These are phyloP conservation scores for Zygosaccharomyces sapae DNA, from an alignment of 1,139 yeast species.

Conservation along the genomic window DNA sequence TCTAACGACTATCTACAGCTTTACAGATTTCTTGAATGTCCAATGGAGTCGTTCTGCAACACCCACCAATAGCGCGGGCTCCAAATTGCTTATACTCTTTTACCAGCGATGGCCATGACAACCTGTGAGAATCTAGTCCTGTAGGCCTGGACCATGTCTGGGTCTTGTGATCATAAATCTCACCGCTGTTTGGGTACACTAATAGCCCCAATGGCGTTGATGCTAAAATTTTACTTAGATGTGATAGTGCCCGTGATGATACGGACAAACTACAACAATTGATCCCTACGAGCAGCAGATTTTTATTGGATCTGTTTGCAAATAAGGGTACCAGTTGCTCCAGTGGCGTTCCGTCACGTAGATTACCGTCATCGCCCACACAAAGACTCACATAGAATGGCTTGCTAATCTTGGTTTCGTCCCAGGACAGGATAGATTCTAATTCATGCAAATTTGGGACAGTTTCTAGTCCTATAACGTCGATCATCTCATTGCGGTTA, in stretches of 20 bases:
- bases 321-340: slow-evolving; percentile 18
- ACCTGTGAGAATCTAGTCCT: not conserved
- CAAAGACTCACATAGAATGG: slow-evolving; percentile 31
- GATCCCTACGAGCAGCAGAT: slow-evolving; percentile 26
- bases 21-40: slow-evolving; percentile 24
- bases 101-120: slow-evolving; percentile 1
- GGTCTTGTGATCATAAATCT: slow-evolving; percentile 25
- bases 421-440: slow-evolving; percentile 29
- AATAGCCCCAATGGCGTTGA: slow-evolving; percentile 19
- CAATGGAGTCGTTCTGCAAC: slow-evolving; percentile 31
- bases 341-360: slow-evolving; percentile 32
- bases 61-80: slow-evolving; percentile 31
- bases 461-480: slow-evolving; percentile 31
- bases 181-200: slow-evolving; percentile 33
- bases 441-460: slow-evolving; percentile 30
- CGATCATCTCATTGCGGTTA: slow-evolving; percentile 21
- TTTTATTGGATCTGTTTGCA: slow-evolving; percentile 36
- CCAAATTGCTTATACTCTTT: slow-evolving; percentile 17
- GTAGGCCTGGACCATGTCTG: slow-evolving; percentile 21
- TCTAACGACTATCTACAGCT: not conserved
- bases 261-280: slow-evolving; percentile 29
- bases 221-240: slow-evolving; percentile 18
- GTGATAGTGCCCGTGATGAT: slow-evolving; percentile 20
- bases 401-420: slow-evolving; percentile 20
- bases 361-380: slow-evolving; percentile 23